Evolutionary conservation across 768 basidiomycete species (phyloP).

Genomic region (Serendipita sp.): DNA sequence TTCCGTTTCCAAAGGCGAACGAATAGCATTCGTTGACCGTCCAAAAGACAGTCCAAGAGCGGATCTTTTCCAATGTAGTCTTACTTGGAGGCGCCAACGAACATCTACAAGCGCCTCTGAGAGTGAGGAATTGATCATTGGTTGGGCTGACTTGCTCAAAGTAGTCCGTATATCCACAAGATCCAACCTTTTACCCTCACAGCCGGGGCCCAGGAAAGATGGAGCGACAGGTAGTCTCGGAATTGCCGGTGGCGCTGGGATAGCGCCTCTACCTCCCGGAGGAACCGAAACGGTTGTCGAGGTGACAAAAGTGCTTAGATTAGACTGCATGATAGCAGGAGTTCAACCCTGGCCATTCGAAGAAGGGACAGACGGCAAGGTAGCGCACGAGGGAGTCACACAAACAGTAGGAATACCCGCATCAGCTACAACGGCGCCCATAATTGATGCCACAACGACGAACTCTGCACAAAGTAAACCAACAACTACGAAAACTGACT

Average conservation of each 20-base stretch:
- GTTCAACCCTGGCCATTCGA: conserved; percentile 53
- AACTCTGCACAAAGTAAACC: conserved; percentile 14
- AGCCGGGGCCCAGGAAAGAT: not conserved
- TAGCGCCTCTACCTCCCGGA: not conserved
- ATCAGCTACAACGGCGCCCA: not conserved
- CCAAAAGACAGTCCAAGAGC: conserved; percentile 71
- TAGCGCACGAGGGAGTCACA: conserved; percentile 15
- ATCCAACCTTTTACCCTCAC: not conserved
- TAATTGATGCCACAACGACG: not conserved
- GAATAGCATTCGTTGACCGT: conserved; percentile 75
- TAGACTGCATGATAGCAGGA: conserved; percentile 92
- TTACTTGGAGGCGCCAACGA: conserved; percentile 60
- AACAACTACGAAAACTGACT: conserved; percentile 23
- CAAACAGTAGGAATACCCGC: conserved; percentile 11
- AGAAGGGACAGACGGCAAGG: not conserved
- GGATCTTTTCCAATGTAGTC: conserved; percentile 84
- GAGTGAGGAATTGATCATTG: conserved; percentile 74
- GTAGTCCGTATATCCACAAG: conserved; percentile 39
- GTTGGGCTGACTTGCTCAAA: conserved; percentile 89
- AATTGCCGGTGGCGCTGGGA: not conserved
- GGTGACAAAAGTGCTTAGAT: conserved; percentile 77
- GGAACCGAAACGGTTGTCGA: conserved; percentile 37
- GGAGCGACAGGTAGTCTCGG: not conserved
- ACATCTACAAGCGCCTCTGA: conserved; percentile 28
- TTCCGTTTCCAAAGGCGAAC: conserved; percentile 13